Evolutionary conservation across 371 early-diverging fungal species (phyloP).

Genomic region (Mortierella sp.): DNA sequence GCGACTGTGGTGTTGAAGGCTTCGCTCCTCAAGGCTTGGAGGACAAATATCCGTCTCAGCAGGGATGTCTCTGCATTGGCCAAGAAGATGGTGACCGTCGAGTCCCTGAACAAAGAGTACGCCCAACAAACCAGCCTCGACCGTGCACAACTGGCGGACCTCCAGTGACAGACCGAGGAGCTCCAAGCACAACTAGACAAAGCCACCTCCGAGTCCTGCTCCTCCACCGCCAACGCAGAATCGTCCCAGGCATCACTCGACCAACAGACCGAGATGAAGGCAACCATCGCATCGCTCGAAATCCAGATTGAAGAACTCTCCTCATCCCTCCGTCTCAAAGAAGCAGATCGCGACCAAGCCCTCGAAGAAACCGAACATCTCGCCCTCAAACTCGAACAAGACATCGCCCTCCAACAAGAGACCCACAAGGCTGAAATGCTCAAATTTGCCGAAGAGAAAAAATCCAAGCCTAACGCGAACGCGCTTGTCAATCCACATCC

Average conservation of each 20-base stretch:
- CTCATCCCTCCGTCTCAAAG: slow-evolving; percentile 24
- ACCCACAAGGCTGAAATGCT: slow-evolving; percentile 23
- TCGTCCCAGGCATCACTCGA: not conserved
- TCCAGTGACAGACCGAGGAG: slow-evolving; percentile 3
- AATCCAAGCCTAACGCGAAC: slow-evolving; percentile 43
- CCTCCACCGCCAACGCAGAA: not conserved
- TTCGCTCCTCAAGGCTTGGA: slow-evolving; percentile 26
- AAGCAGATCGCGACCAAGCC: slow-evolving; percentile 29
- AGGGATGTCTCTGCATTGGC: slow-evolving; percentile 30
- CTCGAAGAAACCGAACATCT: slow-evolving; percentile 23
- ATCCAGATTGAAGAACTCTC: slow-evolving; percentile 33
- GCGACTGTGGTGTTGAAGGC: slow-evolving; percentile 12
- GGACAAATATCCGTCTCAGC: slow-evolving; percentile 19
- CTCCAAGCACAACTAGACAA: slow-evolving; percentile 1
- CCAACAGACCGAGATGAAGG: not conserved
- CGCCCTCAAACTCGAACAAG: slow-evolving; percentile 25
- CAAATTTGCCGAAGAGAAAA: slow-evolving; percentile 32
- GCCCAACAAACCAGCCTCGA: slow-evolving; percentile 17
- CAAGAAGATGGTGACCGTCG: slow-evolving; percentile 25
- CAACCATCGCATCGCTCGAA: slow-evolving; percentile 17
- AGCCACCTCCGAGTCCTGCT: not conserved
- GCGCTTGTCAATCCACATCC: slow-evolving; percentile 23
- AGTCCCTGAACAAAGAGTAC: slow-evolving; percentile 31
- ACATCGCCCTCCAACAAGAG: slow-evolving; percentile 19
- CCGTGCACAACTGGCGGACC: slow-evolving; percentile 8